These are phyloP conservation scores for Cordyceps farinosa DNA, from an alignment of 2,329 filamentous ascomycete species.

Conservation along the genomic window DNA sequence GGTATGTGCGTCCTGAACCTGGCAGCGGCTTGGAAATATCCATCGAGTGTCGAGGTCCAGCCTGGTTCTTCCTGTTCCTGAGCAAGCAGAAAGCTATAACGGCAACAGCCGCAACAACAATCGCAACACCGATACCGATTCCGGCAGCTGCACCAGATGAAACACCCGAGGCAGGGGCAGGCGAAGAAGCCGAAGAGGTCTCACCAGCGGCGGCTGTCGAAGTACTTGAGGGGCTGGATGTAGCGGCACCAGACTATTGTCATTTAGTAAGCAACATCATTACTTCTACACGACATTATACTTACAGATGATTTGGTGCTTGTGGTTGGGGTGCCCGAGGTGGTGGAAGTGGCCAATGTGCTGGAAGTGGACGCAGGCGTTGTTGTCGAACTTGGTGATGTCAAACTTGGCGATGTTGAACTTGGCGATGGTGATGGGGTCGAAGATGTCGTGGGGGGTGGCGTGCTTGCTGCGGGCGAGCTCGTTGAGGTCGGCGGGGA, in stretches of 20 bases:
- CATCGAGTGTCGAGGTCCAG: slow-evolving; percentile 27
- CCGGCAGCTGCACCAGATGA: slow-evolving; percentile 45
- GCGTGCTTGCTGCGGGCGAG: slow-evolving; percentile 1
- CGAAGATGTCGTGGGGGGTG: slow-evolving; percentile 1
- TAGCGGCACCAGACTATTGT: neutral
- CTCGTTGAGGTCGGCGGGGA: neutral
- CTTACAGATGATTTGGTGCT: slow-evolving; percentile 8
- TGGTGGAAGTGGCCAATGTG: neutral
- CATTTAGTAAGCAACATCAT: neutral
- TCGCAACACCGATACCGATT: slow-evolving; percentile 45
- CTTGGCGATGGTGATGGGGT: neutral
- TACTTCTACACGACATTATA: neutral
- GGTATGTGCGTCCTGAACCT: slow-evolving; percentile 39
- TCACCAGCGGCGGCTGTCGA: slow-evolving; percentile 12
- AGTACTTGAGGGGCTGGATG: slow-evolving; percentile 2
- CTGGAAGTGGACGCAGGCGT: slow-evolving; percentile 13
- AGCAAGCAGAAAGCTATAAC: slow-evolving; percentile 39
- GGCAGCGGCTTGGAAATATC: slow-evolving; percentile 52
- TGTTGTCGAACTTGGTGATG: slow-evolving; percentile 16
- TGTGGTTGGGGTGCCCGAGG: neutral
- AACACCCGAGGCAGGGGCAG: slow-evolving; percentile 29
- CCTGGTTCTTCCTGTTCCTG: slow-evolving; percentile 26
- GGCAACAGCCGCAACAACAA: slow-evolving; percentile 38
- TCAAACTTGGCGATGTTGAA: slow-evolving; percentile 4
- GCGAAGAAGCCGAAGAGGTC: slow-evolving; percentile 12